Base-by-base conservation (phyloP, 306 rosid species). In the Malus sylvestris region DNA sequence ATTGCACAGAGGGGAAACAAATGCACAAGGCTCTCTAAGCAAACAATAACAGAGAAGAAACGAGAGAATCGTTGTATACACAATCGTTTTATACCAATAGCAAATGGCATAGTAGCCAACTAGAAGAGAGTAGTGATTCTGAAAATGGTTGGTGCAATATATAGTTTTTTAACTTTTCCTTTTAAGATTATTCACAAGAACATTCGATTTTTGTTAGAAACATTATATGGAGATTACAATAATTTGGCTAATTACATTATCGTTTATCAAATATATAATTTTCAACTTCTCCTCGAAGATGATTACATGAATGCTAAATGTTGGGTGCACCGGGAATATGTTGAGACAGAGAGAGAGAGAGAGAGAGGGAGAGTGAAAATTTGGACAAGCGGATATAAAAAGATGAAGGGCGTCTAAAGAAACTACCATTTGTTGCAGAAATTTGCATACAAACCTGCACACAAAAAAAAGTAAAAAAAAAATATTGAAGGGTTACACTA, bases 361-460 rank as follows among this genome's bases (percentile, higher is more conserved):
- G 38, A 40, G 44, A 40, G 45, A 40, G 45, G 8, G 44, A 40
- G 45, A 42, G 45, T 42, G 22, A 18, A 64, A 32, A 22, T 32
- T 64, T 13, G 35, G 68, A 64, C 25, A 4, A 4, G 8, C 13
- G 13, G 33, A 40, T n/a, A 51, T 32, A 79, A 52, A 79, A 66
- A 49, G 71, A 57, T 15, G 76, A 33, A 30, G 67, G 74, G 62
- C 9, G 30, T 71, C 57, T 16, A 13, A 67, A 32, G 32, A 29
- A 25, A 71, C 8, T 90, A 94, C 99, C 99, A 92, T 90, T 79
- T 66, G 89, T 64, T 20, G 91, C 83, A 95, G 88, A 84, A 95
- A 95, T 63, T 86, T 75, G 59, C 96, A 81, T 63, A 95, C 97
- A 78, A 90, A 95, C 97, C 99, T 95, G 77, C 88, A 86, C 9